Percentiles rank a stretch among this genome's conserved stretches.
Conservation (phyloP, 305 asterid genomes). For the Solanum hybrid region DNA sequence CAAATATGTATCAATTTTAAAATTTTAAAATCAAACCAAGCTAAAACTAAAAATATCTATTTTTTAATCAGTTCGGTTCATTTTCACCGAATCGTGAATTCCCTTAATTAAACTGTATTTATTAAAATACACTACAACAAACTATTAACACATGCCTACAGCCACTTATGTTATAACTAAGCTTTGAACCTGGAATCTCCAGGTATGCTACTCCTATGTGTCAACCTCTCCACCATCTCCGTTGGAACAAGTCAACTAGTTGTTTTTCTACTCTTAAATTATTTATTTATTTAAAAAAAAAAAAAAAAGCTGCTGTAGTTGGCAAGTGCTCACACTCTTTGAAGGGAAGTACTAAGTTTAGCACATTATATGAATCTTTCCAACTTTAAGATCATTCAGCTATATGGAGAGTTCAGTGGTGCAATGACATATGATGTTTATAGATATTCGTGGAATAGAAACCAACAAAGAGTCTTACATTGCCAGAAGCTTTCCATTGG, state of each 20-base stretch:
- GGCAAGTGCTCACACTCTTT: neutral
- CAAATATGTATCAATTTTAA: neutral
- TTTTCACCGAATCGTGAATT: neutral
- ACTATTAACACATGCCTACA: neutral
- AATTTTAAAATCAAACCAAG: neutral
- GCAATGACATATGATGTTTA: neutral
- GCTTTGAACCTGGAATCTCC: neutral
- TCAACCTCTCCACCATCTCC: neutral
- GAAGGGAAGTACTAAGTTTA: neutral
- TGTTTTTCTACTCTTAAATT: neutral
- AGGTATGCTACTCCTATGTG: neutral
- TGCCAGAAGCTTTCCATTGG: constrained; percentile 80
- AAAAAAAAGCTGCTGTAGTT: neutral
- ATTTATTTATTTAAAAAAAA: neutral
- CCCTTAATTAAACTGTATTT: neutral
- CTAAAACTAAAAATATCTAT: neutral
- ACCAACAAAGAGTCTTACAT: constrained; percentile 37
- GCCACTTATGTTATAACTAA: neutral
- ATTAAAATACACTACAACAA: neutral
- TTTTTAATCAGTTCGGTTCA: neutral
- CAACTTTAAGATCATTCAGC: neutral
- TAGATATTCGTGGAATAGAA: neutral
- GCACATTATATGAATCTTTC: neutral
- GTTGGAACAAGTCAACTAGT: neutral
- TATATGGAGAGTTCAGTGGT: neutral